Percentiles rank a stretch among this genome's conserved stretches.
phyloP scores from a whole-genome alignment of 1,284 basidiomycete genomes.

The Blastosporella zonata region DNA sequence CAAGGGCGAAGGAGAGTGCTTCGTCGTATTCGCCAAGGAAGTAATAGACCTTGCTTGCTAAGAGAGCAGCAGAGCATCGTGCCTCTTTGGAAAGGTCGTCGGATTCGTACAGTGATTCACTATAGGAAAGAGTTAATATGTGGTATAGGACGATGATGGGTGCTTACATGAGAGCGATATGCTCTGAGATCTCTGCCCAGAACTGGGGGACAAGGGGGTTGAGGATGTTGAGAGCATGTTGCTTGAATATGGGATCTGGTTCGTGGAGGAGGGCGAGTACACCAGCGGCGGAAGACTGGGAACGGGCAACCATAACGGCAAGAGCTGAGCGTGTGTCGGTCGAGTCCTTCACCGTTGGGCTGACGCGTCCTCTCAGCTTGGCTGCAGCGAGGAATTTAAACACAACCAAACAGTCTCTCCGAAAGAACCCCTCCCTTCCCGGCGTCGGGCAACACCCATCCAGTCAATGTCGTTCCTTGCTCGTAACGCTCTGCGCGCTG shows the following conservation, averaged over 20 bases:
- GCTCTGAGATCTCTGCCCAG: slow-evolving; percentile 97
- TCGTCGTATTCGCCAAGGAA: slow-evolving; percentile 93
- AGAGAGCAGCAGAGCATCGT: slow-evolving; percentile 79
- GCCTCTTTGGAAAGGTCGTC: slow-evolving; percentile 69
- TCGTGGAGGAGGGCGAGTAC: slow-evolving; percentile 87
- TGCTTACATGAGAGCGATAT: slow-evolving; percentile 83
- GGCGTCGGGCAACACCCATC: slow-evolving; percentile 22
- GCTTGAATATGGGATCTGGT: slow-evolving; percentile 82
- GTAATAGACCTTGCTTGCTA: slow-evolving; percentile 95
- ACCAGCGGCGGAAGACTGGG: slow-evolving; percentile 82
- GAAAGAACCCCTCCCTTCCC: slow-evolving; percentile 29
- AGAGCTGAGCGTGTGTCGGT: slow-evolving; percentile 16
- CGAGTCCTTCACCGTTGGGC: slow-evolving; percentile 23
- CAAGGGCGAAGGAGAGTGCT: slow-evolving; percentile 88
- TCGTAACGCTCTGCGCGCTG: slow-evolving; percentile 44
- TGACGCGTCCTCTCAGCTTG: slow-evolving; percentile 40
- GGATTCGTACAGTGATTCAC: slow-evolving; percentile 87
- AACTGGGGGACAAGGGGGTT: slow-evolving; percentile 86
- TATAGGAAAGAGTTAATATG: slow-evolving; percentile 32
- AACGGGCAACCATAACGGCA: slow-evolving; percentile 54
- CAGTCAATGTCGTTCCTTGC: slow-evolving; percentile 54
- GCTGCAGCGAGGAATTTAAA: slow-evolving; percentile 26
- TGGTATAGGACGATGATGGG: slow-evolving; percentile 13
- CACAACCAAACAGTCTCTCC: slow-evolving; percentile 29
- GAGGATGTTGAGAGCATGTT: slow-evolving; percentile 85